phyloP scores from a whole-genome alignment of 768 basidiomycete genomes.

The Daedalea quercina region DNA sequence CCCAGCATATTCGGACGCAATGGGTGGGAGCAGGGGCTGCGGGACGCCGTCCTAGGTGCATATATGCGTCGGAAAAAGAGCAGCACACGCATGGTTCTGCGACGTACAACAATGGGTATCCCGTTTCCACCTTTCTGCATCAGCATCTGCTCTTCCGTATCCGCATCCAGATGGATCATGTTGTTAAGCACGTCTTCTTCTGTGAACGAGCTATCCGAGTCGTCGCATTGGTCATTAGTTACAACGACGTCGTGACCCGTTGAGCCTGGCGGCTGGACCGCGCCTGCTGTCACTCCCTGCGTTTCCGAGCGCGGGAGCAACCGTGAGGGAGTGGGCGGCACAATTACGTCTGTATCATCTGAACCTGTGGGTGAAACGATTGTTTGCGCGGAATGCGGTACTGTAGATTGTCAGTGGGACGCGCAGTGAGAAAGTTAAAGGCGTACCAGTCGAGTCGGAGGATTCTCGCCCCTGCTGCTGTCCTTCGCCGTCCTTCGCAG shows the following conservation, averaged over 20 bases:
- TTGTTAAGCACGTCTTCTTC: constrained; percentile 61
- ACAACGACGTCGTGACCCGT: constrained; percentile 37
- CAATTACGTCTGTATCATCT: constrained; percentile 30
- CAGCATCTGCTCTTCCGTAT: constrained; percentile 87
- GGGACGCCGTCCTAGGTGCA: constrained; percentile 73
- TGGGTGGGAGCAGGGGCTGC: constrained; percentile 79
- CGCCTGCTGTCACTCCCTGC: constrained; percentile 83
- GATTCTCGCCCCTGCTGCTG: constrained; percentile 13
- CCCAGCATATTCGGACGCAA: constrained; percentile 75
- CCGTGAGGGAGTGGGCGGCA: constrained; percentile 42
- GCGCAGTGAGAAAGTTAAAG: not conserved
- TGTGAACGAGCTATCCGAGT: constrained; percentile 55
- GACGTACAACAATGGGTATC: constrained; percentile 84
- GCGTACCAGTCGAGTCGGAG: constrained; percentile 13
- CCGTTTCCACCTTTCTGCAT: constrained; percentile 89
- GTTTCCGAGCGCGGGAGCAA: constrained; percentile 65
- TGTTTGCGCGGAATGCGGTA: not conserved
- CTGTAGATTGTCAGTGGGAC: not conserved
- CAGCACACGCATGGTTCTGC: not conserved
- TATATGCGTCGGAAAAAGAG: not conserved
- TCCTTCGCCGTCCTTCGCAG: constrained; percentile 10
- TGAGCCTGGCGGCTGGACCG: constrained; percentile 87
- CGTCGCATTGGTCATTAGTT: constrained; percentile 31
- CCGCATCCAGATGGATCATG: constrained; percentile 43
- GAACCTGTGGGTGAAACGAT: constrained; percentile 9